These are phyloP conservation scores for Coemansia sp. DNA, from an alignment of 192 early-diverging fungal species.

Conservation along the genomic window DNA sequence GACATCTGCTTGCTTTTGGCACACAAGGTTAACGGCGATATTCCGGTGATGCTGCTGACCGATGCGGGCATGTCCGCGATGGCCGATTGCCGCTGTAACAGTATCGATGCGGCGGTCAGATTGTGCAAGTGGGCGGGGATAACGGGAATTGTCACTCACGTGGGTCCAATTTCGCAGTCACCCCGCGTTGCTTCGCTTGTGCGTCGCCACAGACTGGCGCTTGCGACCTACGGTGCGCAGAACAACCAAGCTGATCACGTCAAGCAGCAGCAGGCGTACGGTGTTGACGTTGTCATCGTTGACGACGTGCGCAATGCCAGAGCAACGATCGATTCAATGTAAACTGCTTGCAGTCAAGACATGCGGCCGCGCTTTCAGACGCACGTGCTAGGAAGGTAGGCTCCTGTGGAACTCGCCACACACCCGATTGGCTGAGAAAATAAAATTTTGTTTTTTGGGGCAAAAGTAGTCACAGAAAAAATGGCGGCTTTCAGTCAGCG, in stretches of 20 bases:
- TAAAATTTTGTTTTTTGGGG: no score
- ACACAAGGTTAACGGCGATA: conserved; percentile 76
- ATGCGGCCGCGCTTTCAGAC: no score
- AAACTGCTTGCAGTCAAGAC: no score
- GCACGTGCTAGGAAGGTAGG: no score
- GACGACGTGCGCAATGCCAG: conserved; percentile 60
- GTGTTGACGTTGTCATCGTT: conserved; percentile 86
- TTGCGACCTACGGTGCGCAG: conserved; percentile 81
- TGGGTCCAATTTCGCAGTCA: conserved; percentile 70
- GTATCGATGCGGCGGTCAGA: conserved; percentile 71
- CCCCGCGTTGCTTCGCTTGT: conserved; percentile 69
- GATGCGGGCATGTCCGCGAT: conserved; percentile 72
- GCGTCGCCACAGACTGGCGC: conserved; percentile 63
- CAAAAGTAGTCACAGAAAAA: no score
- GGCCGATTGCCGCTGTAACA: conserved; percentile 79
- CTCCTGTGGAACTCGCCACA: no score
- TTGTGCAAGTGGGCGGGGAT: conserved; percentile 72
- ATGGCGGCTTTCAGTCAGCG: no score
- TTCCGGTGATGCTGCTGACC: conserved; percentile 90
- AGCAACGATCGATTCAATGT: conserved; percentile 20
- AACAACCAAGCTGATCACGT: conserved; percentile 75
- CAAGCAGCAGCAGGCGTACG: conserved; percentile 68
- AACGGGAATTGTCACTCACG: conserved; percentile 77
- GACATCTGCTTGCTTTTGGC: conserved; percentile 81
- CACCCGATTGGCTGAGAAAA: no score